phyloP scores from a whole-genome alignment of 768 basidiomycete genomes.

The Agaricus subrufescens region DNA sequence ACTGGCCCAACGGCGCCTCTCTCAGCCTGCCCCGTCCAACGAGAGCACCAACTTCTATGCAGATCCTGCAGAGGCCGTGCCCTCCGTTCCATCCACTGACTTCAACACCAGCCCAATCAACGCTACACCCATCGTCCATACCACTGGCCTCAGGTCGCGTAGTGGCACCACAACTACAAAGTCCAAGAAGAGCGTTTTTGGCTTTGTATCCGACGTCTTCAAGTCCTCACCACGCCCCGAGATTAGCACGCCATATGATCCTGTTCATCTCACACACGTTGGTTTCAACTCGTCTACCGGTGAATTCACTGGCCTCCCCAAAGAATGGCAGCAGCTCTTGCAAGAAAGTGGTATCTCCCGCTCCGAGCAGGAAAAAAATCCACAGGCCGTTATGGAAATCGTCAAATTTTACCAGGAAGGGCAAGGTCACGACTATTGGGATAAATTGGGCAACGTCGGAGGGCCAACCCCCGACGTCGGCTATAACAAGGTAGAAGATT shows the following conservation, averaged over 20 bases:
- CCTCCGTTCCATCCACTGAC: constrained; percentile 27
- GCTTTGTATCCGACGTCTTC: constrained; percentile 68
- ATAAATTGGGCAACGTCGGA: constrained; percentile 72
- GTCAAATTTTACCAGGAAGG: constrained; percentile 98
- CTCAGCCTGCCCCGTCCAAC: constrained; percentile 33
- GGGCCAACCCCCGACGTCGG: constrained; percentile 1
- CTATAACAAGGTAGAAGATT: constrained; percentile 37
- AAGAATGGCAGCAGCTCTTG: constrained; percentile 97
- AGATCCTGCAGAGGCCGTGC: constrained; percentile 39
- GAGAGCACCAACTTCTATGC: constrained; percentile 40
- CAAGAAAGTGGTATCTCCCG: constrained; percentile 95
- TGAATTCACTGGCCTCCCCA: constrained; percentile 95
- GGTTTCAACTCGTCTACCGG: constrained; percentile 99
- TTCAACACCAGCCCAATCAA: constrained; percentile 15
- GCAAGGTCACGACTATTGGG: constrained; percentile 71
- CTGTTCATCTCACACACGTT: constrained; percentile 98
- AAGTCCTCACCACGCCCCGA: constrained; percentile 74
- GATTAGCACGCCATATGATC: constrained; percentile 98
- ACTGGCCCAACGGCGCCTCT: constrained; percentile 46
- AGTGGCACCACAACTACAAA: constrained; percentile 39
- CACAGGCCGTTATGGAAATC: constrained; percentile 96
- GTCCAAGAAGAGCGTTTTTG: constrained; percentile 66
- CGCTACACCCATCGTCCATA: constrained; percentile 16
- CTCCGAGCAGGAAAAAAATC: constrained; percentile 94
- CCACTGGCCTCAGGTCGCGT: constrained; percentile 33